Base-by-base conservation (phyloP, 2,329 filamentous ascomycete genomes). In the Pochonia chlamydosporia region DNA sequence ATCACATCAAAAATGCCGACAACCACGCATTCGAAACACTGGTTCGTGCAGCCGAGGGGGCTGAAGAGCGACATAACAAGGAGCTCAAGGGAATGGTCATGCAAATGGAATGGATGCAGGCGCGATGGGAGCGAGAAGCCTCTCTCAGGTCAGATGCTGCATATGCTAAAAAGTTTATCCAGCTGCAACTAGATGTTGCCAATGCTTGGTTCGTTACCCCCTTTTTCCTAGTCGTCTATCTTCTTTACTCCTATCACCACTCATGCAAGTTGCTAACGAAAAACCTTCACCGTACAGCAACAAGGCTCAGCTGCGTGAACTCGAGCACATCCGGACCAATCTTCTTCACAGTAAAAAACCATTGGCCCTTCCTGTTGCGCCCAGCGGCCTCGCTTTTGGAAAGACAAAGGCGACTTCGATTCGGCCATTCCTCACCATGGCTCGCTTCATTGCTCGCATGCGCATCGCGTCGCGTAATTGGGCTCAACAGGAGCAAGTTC, bases 31-130 rank as follows among this genome's bases (percentile, higher is more conserved):
- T 81, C 41, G 76, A 81, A 55, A 76, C 75, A n/a, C 72, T 80
- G 14, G 75, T 81, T 50, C 74, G 76, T 3, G 76, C 75, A 1
- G 74, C 76, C 28, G 74, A 79, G 56, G 73, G 77, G 43, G 82
- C 85, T 40, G 82, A 89, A 58, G 81, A 80, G 55, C 74, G 79
- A 39, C 88, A 93, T 63, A 72, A 76, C 58, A 84, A 83, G 64
- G 88, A 95, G 68, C 72, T 96, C 45, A 81, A 84, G 55, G 92
- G 92, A 16, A 76, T 97, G 61, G 80, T 82, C 45, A 87, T 93
- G 69, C 91, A 97, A 68, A 92, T 97, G 63, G 81, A 90, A 59
- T 97, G 88, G 82, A 81, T 97, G 64, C 82, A 90, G 58, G 88
- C 89, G 2, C 82, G 85, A 44, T 87, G 87, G 70, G 78, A 81